Percentiles rank a stretch among this genome's conserved stretches.
Conservation (phyloP, 2,329 filamentous ascomycete genomes). For the Penicillium sp. region DNA sequence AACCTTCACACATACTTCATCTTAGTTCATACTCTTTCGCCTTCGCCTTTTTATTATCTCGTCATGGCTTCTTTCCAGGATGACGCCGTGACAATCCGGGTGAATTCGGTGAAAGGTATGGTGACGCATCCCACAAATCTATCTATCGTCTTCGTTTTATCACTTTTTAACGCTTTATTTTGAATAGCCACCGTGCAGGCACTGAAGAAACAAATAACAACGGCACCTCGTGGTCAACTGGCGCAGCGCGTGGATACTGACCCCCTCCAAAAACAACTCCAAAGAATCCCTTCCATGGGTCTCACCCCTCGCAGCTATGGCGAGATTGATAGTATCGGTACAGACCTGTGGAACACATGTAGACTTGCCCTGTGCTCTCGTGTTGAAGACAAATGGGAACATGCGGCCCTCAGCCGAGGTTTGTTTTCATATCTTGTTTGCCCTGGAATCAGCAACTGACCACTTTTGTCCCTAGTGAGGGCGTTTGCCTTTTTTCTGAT, state of each 20-base stretch:
- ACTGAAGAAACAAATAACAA: not conserved
- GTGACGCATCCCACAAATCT: not conserved
- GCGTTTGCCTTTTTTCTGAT: conserved; percentile 63
- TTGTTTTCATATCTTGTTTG: not conserved
- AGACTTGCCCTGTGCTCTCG: conserved; percentile 17
- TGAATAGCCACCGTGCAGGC: not conserved
- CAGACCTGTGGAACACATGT: conserved; percentile 41
- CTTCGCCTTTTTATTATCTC: too few species aligned
- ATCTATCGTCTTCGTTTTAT: not conserved
- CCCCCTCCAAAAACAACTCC: not conserved
- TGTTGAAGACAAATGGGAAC: conserved; percentile 2
- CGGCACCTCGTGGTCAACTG: not conserved
- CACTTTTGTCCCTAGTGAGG: not conserved
- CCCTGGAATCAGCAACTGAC: not conserved
- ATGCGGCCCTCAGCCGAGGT: not conserved
- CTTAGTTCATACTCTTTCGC: too few species aligned
- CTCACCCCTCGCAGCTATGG: not conserved
- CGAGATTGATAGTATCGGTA: not conserved
- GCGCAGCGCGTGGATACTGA: not conserved
- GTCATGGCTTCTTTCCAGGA: not conserved
- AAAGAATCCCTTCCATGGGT: not conserved
- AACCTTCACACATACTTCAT: too few species aligned
- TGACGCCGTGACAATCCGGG: not conserved
- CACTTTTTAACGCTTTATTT: not conserved
- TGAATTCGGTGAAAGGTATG: not conserved